These are phyloP conservation scores for Paspalum notatum DNA, from an alignment of 176 grass and related monocot genomes.

Conservation along the genomic window DNA sequence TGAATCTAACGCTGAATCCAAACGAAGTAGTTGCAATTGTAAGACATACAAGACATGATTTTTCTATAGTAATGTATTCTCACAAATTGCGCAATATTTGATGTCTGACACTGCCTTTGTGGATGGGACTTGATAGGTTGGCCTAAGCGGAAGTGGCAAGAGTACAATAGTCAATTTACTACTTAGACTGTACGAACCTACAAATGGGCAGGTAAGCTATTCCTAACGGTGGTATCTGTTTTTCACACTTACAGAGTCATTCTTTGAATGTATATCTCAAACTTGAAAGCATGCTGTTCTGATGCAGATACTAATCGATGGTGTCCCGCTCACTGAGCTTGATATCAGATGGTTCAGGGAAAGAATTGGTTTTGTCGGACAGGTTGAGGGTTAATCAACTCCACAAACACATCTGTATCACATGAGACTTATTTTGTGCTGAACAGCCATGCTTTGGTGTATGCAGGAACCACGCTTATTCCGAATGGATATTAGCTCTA, in stretches of 20 bases:
- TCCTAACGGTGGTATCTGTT: background rate
- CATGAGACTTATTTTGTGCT: slow-evolving; percentile 8
- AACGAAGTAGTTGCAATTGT: slow-evolving; percentile 97
- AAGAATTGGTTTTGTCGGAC: slow-evolving; percentile 94
- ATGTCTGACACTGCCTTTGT: slow-evolving; percentile 27
- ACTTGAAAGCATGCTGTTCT: background rate
- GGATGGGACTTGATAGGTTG: slow-evolving; percentile 61
- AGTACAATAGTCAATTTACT: slow-evolving; percentile 94
- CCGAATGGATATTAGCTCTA: slow-evolving; percentile 85
- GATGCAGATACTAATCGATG: slow-evolving; percentile 82
- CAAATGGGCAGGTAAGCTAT: slow-evolving; percentile 80
- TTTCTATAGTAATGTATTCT: slow-evolving; percentile 37
- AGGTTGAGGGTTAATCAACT: slow-evolving; percentile 60
- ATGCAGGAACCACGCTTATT: slow-evolving; percentile 92
- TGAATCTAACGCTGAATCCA: slow-evolving; percentile 73
- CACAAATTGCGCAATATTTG: background rate
- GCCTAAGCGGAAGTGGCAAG: slow-evolving; percentile 98
- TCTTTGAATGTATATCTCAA: slow-evolving; percentile 21
- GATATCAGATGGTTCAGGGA: slow-evolving; percentile 94
- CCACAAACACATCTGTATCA: background rate
- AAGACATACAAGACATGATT: slow-evolving; percentile 44
- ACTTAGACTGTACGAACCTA: slow-evolving; percentile 85
- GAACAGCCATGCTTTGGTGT: slow-evolving; percentile 10
- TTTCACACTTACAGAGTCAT: slow-evolving; percentile 2
- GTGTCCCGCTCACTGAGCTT: slow-evolving; percentile 67